These are phyloP conservation scores for Cadophora malorum DNA, from an alignment of 2,329 filamentous ascomycete species.

Conservation along the genomic window DNA sequence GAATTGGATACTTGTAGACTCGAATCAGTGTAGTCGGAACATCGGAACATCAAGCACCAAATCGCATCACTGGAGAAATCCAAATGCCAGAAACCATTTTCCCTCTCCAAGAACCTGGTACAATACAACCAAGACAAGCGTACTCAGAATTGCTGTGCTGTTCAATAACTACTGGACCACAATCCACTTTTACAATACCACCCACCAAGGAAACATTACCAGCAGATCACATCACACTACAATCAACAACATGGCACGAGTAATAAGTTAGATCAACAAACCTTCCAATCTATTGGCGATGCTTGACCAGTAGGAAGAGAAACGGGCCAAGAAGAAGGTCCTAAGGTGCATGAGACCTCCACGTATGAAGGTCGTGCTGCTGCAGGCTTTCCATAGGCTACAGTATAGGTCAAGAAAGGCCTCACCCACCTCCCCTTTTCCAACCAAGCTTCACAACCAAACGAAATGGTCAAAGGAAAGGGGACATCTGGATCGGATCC, in stretches of 20 bases:
- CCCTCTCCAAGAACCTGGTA: neutral
- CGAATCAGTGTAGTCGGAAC: neutral
- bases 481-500: neutral
- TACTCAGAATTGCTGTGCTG: constrained; percentile 19
- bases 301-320: constrained; percentile 25
- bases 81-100: neutral
- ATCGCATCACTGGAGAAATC: neutral
- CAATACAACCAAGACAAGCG: neutral
- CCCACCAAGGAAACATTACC: constrained; percentile 15
- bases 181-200: constrained; percentile 22
- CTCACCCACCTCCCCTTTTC: constrained; percentile 4
- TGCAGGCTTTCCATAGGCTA: constrained; percentile 11
- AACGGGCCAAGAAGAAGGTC: constrained; percentile 16
- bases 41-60: constrained; percentile 1
- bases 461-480: neutral
- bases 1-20: neutral
- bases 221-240: constrained; percentile 22
- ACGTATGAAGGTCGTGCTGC: constrained; percentile 16
- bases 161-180: constrained; percentile 20
- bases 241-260: constrained; percentile 19
- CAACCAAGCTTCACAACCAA: neutral
- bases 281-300: constrained; percentile 23
- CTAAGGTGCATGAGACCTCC: constrained; percentile 28
- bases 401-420: neutral
- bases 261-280: constrained; percentile 21